Base-by-base conservation (phyloP, 768 basidiomycete genomes). In the Ramaria sp. region DNA sequence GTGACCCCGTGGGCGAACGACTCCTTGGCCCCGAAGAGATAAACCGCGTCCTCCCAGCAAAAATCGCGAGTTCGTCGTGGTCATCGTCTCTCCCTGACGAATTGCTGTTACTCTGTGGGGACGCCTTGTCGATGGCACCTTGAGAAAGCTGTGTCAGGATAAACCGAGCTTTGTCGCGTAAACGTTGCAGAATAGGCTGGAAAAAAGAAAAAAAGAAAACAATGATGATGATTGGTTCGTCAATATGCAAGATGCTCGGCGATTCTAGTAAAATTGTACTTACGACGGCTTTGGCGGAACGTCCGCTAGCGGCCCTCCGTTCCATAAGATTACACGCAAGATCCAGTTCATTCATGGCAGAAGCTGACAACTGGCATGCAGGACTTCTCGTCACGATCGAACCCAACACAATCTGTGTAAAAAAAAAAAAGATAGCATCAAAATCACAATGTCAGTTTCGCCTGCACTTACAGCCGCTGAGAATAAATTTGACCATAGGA, bases 371-470 rank as follows among this genome's bases (percentile, higher is more conserved):
- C 60, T 83, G 84, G 78, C 86, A 84, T 16, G 85, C 86, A 10
- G 85, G 84, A 66, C 84, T 86, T 49, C 83, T 74, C 16, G 85
- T 87, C 10, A 86, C 84, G 34, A 87, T 83, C 20, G 83, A 83
- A 34, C 84, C 84, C 45, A 87, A 67, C 49, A 87, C 72, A 58
- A 87, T 85, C 82, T 81, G 56, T 24, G 44, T 16, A 41, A 16
- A 5, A 41, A 41, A 41, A 20, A 16, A 41, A 41, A 20, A 5
- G 15, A 37, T 7, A 7, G 16, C 16, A 37, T 16, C 36, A 37
- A 24, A 44, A 44, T 9, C 20, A 18, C 18, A 24, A 9, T 24
- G 15, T 32, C 30, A 16, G 44, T n/a, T n/a, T n/a, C n/a, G n/a
- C n/a, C n/a, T n/a, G 22, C 22, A 71, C 79, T 64, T 64, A 82